Evolutionary conservation across 2,329 filamentous ascomycete genomes (phyloP), one percentile per base, ranked within the genome.

Genomic region (Xylaria polymorpha): DNA sequence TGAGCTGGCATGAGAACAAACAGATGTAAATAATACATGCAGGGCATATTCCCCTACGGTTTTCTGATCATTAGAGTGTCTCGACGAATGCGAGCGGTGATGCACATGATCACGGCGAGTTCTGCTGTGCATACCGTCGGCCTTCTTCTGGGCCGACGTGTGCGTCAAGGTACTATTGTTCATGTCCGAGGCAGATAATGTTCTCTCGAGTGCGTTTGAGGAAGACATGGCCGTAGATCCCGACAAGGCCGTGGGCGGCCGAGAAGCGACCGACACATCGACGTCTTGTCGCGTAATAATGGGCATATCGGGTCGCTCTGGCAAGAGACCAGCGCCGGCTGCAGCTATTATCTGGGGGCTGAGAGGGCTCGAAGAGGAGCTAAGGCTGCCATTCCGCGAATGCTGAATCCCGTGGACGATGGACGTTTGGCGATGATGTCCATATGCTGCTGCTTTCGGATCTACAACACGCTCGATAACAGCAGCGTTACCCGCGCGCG

Each of bases 41-140:
- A 99, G 85, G 22, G 96, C 96, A 87, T 97, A 98, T 84, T 99
- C 96, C 64, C 94, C 94, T n/a, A 98, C 94, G 0, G 94, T 98
- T 81, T 95, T 97, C 72, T 92, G 88, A 72, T 97, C 93, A 62
- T 91, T 88, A 74, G 90, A 85, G 75, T 91, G 88, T 64, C 89
- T 87, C 60, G 91, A 91, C 43, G 92, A 95, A 76, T 94, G 90
- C 18, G 92, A 93, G 74, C 90, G 91, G 77, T 94, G 90, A 77
- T 92, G 91, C 7, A 86, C 84, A 78, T 93, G 91, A 71, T 94
- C 92, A 76, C 91, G 88, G 73, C 91, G 89, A 56, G 88, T 84
- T 79, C 88, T 92, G 65, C 88, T 91, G 32, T 91, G 89, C 80
- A 88, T 88, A 68, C 87, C 85, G 75, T 91, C 88, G 44, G 85